Conservation (phyloP, 2,329 filamentous ascomycete species). For the Laburnicola sp. region DNA sequence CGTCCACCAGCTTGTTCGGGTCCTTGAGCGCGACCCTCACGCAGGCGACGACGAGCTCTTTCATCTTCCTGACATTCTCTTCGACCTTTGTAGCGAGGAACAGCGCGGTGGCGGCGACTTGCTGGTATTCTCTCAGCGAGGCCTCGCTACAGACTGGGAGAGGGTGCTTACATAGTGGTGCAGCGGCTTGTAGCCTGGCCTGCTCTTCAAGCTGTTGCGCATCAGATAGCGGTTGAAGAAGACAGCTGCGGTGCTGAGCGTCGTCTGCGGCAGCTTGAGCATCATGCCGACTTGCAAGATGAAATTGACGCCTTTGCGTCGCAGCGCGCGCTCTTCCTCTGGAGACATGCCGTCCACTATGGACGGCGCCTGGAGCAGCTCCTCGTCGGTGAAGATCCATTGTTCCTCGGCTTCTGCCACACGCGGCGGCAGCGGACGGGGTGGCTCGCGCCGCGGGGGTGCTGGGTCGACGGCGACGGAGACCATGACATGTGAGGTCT, state of each 20-base stretch:
- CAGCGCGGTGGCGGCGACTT: slow-evolving; percentile 86
- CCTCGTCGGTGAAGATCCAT: slow-evolving; percentile 87
- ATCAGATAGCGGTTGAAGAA: slow-evolving; percentile 98
- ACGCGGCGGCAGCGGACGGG: slow-evolving; percentile 47
- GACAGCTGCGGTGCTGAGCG: slow-evolving; percentile 85
- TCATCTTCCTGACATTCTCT: slow-evolving; percentile 94
- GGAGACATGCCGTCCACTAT: slow-evolving; percentile 78
- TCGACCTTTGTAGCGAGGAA: slow-evolving; percentile 97
- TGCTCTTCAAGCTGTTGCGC: slow-evolving; percentile 77
- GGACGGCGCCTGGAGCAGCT: slow-evolving; percentile 80
- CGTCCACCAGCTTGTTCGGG: slow-evolving; percentile 83
- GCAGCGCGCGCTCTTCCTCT: slow-evolving; percentile 75
- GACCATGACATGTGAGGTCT: slow-evolving; percentile 28
- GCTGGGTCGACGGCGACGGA: slow-evolving; percentile 26
- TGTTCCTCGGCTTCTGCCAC: slow-evolving; percentile 65
- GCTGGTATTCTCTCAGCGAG: slow-evolving; percentile 44
- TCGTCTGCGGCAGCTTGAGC: slow-evolving; percentile 88
- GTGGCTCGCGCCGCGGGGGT: slow-evolving; percentile 35
- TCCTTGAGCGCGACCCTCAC: slow-evolving; percentile 96
- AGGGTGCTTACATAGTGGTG: slow-evolving; percentile 70
- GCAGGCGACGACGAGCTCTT: slow-evolving; percentile 89
- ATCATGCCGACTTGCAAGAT: slow-evolving; percentile 92
- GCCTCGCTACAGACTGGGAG: background rate
- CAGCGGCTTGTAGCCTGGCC: slow-evolving; percentile 67
- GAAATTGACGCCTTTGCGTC: slow-evolving; percentile 94